Base-by-base conservation (phyloP, 1,139 yeast genomes). In the Candida sp. region DNA sequence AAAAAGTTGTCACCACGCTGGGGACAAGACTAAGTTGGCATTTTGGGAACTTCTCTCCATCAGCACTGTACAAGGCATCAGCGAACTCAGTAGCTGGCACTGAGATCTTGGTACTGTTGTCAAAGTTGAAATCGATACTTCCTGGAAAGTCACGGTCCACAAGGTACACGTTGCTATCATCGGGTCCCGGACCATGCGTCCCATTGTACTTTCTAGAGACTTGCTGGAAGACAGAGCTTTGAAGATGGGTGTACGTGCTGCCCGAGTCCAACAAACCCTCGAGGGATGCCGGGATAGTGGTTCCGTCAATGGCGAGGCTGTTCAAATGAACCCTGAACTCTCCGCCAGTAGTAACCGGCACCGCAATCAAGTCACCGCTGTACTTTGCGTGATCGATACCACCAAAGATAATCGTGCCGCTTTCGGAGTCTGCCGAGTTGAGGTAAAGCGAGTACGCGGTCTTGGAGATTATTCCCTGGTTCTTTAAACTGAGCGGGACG, bases 391-490 rank as follows among this genome's bases (percentile, higher is more conserved):
- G 53, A 49, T 70, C 75, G 43, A 62, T 54, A n/a, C 70, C 75
- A 7, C 74, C 75, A 50, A 70, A 69, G 27, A 70, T 54, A 27
- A 69, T 43, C 3, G 63, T 48, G 1, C 74, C 73, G 22, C 57
- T 30, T 11, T 55, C 30, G 23, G 73, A 62, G 9, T 58, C 59
- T 7, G 48, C 42, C 2, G 61, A 52, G 44, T 59, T 57, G 54
- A 74, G 66, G 59, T 66, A 74, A 47, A 75, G 60, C 5, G 77
- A 72, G 60, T 71, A 74, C 27, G 74, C 70, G 42, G 55, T 58
- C 50, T 77, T 78, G 27, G 73, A 53, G 54, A 84, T 86, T 9
- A 75, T 56, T 0, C 90, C 92, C 51, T 65, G 61, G 31, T 53
- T 55, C 44, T 59, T 65, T 56, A 73, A 60, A 47, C 63, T 64